Base-by-base conservation (phyloP, 1,139 yeast species). In the Barnettozyma hawaiiensis region DNA sequence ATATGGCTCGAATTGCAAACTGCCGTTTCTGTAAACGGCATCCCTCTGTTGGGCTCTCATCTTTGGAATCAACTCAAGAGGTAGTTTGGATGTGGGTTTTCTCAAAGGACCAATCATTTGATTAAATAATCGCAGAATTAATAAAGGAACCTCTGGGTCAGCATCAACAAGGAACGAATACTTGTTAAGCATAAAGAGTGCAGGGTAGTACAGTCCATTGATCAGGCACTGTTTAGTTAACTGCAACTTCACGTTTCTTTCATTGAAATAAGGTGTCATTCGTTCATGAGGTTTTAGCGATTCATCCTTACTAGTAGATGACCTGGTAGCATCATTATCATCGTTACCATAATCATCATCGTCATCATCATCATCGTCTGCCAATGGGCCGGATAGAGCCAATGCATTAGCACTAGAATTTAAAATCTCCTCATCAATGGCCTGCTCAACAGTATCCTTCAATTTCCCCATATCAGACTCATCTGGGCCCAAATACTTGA, bases 361-460 rank as follows among this genome's bases (percentile, higher is more conserved):
- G n/a, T n/a, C n/a, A n/a, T n/a, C 52, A n/a, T 42, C 52, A 6
- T 73, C 84, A 15, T 76, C 95, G 40, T 80, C 82, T 6, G 73
- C 70, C 38, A 90, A 66, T 1, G 96, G 95, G 7, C 95, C 94
- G 3, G 97, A 96, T 52, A 87, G 62, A 0, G 97, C 94, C 42
- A 90, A 65, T 0, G 96, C 95, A 48, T 84, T 85, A 0, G 87
- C 84, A 21, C 78, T 75, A 0, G 94, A 84, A 48, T 71, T 69
- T 52, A 73, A 70, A 0, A 84, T 80, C 44, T 79, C 74, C 14
- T 77, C 77, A n/a, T 81, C 80, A 52, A 84, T 59, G 19, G 73
- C 69, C 22, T 68, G 67, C 31, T 75, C 70, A 60, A 77, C 75
- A 5, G 63, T 61, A 2, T 62, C 63, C 39, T 78, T 75, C 32